A percentile compares a stretch with the other conserved stretches of the same genome.
These are phyloP conservation scores for Talaromyces piceae DNA, from an alignment of 2,329 filamentous ascomycete genomes.

Conservation along the genomic window DNA sequence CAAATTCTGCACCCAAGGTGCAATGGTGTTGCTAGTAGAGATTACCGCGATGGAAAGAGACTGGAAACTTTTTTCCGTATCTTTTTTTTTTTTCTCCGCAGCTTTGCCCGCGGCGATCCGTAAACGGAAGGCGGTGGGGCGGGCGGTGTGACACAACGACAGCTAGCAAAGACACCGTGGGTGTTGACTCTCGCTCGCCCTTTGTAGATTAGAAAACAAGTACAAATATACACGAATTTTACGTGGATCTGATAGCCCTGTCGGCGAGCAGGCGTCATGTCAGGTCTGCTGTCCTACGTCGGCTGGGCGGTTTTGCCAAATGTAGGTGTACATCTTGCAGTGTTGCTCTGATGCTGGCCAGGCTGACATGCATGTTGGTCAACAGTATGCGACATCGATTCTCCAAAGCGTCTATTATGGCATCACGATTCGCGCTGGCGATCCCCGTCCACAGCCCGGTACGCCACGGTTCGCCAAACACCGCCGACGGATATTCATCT, in stretches of 20 bases:
- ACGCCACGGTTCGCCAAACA: slow-evolving; percentile 63
- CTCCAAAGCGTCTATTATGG: slow-evolving; percentile 78
- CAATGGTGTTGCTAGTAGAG: slow-evolving; percentile 2
- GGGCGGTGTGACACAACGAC: slow-evolving; percentile 16
- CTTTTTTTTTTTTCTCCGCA: slow-evolving; percentile 23
- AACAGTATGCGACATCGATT: slow-evolving; percentile 69
- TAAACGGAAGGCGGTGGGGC: slow-evolving; percentile 19
- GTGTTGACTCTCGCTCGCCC: background rate
- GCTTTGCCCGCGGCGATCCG: background rate
- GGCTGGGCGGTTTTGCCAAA: slow-evolving; percentile 58
- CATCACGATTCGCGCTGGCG: slow-evolving; percentile 80
- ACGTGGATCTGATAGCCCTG: background rate
- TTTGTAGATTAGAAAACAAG: too few species aligned
- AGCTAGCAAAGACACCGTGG: background rate
- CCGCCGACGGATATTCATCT: slow-evolving; percentile 72
- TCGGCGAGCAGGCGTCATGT: slow-evolving; percentile 19
- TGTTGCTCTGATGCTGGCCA: background rate
- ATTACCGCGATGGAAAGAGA: background rate
- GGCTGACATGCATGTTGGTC: background rate
- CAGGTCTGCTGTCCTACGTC: slow-evolving; percentile 46
- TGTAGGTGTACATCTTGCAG: too few species aligned
- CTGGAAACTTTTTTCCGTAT: background rate
- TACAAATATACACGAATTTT: background rate
- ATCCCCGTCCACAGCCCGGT: slow-evolving; percentile 64
- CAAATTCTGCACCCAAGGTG: background rate